Evolutionary conservation across 345 rosid species (phyloP), one percentile per base, ranked within the genome.

Genomic region (Psidium guajava): DNA sequence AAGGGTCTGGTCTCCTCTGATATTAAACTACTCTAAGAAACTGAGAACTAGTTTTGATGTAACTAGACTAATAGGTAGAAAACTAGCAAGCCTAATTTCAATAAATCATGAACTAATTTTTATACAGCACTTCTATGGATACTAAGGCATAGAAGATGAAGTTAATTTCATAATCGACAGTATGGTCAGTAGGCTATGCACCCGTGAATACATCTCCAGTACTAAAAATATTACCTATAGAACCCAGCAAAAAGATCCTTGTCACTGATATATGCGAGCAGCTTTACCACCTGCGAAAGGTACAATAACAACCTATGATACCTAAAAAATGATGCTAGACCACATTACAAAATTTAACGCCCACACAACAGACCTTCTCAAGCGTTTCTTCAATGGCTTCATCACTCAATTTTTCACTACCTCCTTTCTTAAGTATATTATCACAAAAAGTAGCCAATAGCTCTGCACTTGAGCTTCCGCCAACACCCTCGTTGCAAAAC

Each of bases 201-300:
- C 53, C 27, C 32, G 8, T 36, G 49, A 10, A 64, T 18, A 8
- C 20, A 3, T 11, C 75, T 64, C 18, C 16, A 14, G 32, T 64
- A 13, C 75, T 7, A 64, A 52, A 28, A 28, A 28, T 64, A 8
- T 85, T 84, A 94, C 98, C 98, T 91, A 87, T 94, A 93, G 82
- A 95, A 95, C 88, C 95, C 98, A 0, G 95, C 95, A 87, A 93
- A 96, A 81, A 96, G 93, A 86, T 96, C 98, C 89, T 96, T 96
- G 85, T 96, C 98, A 59, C 93, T 91, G 53, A 93, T 92, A 81
- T 94, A 95, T 4, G 95, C 95, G 82, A 96, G 98, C 90, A 96
- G 88, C 91, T 95, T 96, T 83, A 95, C 99, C 3, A 95, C 98
- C 98, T 97, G 91, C 85, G 90, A 83, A 87, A 86, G 73, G 50